Evolutionary conservation across 2,329 filamentous ascomycete species (phyloP), one percentile per base, ranked within the genome.

Genomic region (Phialophora tarda): DNA sequence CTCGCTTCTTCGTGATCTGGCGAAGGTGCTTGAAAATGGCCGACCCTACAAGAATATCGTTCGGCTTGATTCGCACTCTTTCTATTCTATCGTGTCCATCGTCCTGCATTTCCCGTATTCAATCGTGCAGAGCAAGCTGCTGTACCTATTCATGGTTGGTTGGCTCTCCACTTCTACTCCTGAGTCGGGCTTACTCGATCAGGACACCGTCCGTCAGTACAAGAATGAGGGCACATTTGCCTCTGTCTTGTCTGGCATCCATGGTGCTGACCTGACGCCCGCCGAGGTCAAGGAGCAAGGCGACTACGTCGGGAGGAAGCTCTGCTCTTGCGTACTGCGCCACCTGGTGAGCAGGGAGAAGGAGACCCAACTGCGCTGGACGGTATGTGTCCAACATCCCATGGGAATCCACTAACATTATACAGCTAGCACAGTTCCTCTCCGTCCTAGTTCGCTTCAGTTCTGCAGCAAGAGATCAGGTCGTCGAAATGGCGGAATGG

Each of bases 61-160:
- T 17, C 65, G 67, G 14, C 64, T 70, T 30, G 67, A 64, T 28
- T 59, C 63, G 21, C 54, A 47, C n/a, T 67, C 69, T 26, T 61
- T 68, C 47, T 66, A 59, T 55, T 24, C 32, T 1, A 14, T 71
- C 17, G 32, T 67, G 21, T 68, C 69, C 7, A 67, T 69, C 24
- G 63, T 68, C 17, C 48, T 70, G 11, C 63, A 68, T 10, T 65
- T 68, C 48, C 65, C 69, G 23, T 62, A 66, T 26, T 71, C 68
- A 11, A 21, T 32, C 23, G 55, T 57, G 17, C 68, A 70, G 47
- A 63, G 32, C 26, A 70, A 65, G 50, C 28, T 67, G 38, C 50
- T 71, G n/a, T 67, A 69, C 47, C 41, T 69, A 14, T 69, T 70
- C 66, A 65, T 71, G 60, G 69, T 68, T 8, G 7, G 63, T 44